These are phyloP conservation scores for Fusarium pininemorale DNA, from an alignment of 2,329 filamentous ascomycete species.

Conservation along the genomic window DNA sequence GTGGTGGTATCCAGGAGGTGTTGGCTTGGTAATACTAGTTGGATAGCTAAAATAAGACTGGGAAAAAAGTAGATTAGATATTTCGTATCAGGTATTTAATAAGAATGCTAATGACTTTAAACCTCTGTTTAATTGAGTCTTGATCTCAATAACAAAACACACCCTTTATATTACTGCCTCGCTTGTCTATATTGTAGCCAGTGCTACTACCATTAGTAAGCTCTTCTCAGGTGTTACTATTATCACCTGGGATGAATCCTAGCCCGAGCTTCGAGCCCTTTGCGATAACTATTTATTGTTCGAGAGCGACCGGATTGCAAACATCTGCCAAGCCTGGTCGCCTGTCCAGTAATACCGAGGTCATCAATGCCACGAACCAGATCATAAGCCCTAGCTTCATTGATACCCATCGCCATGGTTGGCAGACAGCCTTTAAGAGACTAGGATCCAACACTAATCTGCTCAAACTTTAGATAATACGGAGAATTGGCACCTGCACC, in stretches of 20 bases:
- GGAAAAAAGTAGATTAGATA: not conserved
- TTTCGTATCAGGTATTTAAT: not conserved
- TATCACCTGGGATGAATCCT: slow-evolving; percentile 19
- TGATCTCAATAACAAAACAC: not conserved
- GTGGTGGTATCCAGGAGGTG: slow-evolving; percentile 17
- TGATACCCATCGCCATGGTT: slow-evolving; percentile 64
- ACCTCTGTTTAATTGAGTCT: not conserved
- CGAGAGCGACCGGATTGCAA: slow-evolving; percentile 3
- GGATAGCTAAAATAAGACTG: not conserved
- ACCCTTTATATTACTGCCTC: not conserved
- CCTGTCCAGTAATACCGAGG: slow-evolving; percentile 43
- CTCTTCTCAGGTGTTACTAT: slow-evolving; percentile 25
- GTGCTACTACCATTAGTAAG: not conserved
- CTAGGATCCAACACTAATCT: slow-evolving; percentile 61
- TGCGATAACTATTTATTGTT: slow-evolving; percentile 8
- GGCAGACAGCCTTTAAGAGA: slow-evolving; percentile 65
- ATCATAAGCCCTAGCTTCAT: slow-evolving; percentile 62
- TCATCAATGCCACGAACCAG: slow-evolving; percentile 49
- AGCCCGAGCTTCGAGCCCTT: not conserved
- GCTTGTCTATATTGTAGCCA: not conserved
- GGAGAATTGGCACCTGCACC: slow-evolving; percentile 45
- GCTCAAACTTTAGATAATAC: slow-evolving; percentile 55
- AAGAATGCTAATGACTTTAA: not conserved
- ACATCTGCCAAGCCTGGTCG: not conserved
- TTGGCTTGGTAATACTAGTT: slow-evolving; percentile 6